phyloP scores from a whole-genome alignment of 148 eudicot species.

The Fagopyrum esculentum region DNA sequence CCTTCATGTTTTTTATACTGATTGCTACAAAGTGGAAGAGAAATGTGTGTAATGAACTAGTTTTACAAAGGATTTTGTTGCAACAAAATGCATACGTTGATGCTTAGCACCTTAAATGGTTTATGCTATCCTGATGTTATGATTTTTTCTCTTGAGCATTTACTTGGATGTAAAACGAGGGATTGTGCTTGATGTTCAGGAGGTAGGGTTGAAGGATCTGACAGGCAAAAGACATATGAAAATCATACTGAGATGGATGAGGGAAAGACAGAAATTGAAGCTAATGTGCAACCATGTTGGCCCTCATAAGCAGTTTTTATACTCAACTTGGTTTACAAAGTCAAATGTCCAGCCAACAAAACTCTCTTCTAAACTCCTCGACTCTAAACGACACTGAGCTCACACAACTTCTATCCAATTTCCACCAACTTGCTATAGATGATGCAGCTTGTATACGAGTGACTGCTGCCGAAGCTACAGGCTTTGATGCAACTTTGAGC shows the following conservation, averaged over 20 bases:
- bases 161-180: not conserved
- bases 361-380: not conserved
- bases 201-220: constrained; percentile 18
- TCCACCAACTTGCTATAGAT: not conserved
- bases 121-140: not conserved
- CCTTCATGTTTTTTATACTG: not conserved
- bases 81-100: not conserved
- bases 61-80: not conserved
- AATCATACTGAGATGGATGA: constrained; percentile 21
- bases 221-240: constrained; percentile 19
- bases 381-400: not conserved
- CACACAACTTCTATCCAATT: not conserved
- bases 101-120: not conserved
- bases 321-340: constrained; percentile 19
- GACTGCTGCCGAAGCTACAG: not conserved
- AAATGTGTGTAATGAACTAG: not conserved
- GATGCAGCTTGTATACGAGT: not conserved
- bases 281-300: constrained; percentile 21
- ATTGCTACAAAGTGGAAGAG: not conserved
- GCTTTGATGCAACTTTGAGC: not conserved
- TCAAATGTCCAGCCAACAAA: constrained; percentile 1
- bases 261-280: constrained; percentile 20
- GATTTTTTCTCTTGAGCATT: not conserved
- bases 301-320: constrained; percentile 19
- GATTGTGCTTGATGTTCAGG: constrained; percentile 5